Conservation (phyloP, 257 asterid species). For the Parsonsia alboflavescens region DNA sequence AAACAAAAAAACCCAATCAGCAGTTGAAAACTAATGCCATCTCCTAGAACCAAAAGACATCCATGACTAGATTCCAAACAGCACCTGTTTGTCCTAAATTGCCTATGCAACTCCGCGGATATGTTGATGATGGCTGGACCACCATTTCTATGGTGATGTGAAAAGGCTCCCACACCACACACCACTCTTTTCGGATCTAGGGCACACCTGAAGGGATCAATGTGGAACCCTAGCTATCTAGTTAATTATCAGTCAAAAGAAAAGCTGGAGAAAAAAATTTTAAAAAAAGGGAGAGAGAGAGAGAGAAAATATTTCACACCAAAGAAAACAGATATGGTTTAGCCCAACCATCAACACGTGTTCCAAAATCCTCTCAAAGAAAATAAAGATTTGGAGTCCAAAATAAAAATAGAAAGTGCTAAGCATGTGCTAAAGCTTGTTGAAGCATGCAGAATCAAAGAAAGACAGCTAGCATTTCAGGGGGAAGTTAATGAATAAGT, state of each 20-base stretch:
- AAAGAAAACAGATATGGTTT: conserved; percentile 7
- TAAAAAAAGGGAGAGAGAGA: too few relatives aligned
- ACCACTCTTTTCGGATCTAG: conserved; percentile 35
- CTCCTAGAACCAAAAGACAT: neutral
- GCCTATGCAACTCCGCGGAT: neutral
- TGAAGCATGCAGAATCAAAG: conserved; percentile 18
- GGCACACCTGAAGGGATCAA: conserved; percentile 35
- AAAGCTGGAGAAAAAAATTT: too few relatives aligned
- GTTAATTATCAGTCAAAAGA: too few relatives aligned
- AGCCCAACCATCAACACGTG: conserved; percentile 19
- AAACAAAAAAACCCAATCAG: neutral
- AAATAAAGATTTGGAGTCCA: neutral
- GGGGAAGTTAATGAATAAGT: too few relatives aligned
- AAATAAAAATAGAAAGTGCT: conserved; percentile 26
- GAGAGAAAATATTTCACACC: too few relatives aligned
- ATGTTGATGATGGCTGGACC: conserved; percentile 16
- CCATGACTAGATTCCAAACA: conserved; percentile 3
- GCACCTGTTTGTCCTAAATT: neutral
- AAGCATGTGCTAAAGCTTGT: conserved; percentile 43
- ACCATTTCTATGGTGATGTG: conserved; percentile 9
- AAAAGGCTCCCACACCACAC: conserved; percentile 15
- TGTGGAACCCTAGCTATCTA: neutral
- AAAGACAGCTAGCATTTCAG: conserved; percentile 24
- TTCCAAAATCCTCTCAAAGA: neutral
- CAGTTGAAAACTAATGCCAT: neutral